Percentiles rank a stretch among this genome's conserved stretches.
Evolutionary conservation across 2,329 filamentous ascomycete genomes (phyloP).

Genomic region (Paracoccidioides brasiliensis): DNA sequence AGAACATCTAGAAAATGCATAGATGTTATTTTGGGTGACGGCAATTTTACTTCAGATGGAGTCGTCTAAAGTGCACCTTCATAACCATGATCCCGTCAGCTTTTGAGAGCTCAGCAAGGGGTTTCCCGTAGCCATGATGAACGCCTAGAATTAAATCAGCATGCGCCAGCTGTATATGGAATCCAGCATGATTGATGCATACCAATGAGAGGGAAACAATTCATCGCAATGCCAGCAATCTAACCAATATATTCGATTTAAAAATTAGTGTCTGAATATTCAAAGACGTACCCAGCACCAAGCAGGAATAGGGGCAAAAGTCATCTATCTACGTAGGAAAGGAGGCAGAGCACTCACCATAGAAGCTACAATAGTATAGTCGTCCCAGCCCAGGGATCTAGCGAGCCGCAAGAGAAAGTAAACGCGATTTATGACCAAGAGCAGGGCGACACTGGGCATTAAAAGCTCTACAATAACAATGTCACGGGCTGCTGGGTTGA

Average conservation of each 20-base stretch:
- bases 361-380: constrained; percentile 17
- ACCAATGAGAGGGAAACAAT: constrained; percentile 16
- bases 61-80: constrained; percentile 11
- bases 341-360: constrained; percentile 12
- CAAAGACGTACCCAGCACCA: neutral
- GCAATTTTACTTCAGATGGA: neutral
- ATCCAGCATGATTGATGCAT: neutral
- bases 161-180: neutral
- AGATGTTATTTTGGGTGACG: neutral
- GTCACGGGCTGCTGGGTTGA: constrained; percentile 12
- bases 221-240: constrained; percentile 17
- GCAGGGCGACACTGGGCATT: constrained; percentile 12
- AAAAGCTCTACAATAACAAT: constrained; percentile 16
- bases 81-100: constrained; percentile 15
- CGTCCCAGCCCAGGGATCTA: constrained; percentile 16
- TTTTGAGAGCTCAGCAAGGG: constrained; percentile 9
- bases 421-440: constrained; percentile 17
- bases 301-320: neutral
- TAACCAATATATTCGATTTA: constrained; percentile 4
- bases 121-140: constrained; percentile 19
- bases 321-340: neutral
- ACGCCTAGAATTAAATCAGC: constrained; percentile 11
- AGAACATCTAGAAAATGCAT: constrained; percentile 32
- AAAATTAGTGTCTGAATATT: neutral
- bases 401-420: constrained; percentile 14